Conservation (phyloP, 2,329 filamentous ascomycete species). For the Hypoxylon sp. region DNA sequence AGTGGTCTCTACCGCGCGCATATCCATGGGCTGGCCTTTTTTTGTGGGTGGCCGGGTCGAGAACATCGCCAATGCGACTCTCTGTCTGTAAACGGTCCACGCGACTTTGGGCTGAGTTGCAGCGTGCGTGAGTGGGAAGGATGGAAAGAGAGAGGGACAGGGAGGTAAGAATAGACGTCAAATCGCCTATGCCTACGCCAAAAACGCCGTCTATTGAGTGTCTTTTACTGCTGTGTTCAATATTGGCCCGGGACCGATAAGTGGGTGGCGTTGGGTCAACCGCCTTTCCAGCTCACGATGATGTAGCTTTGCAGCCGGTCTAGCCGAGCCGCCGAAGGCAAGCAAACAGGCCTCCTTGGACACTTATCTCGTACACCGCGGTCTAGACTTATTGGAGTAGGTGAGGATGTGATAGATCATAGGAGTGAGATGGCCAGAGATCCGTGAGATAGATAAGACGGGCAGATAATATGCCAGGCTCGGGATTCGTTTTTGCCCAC, state of each 20-base stretch:
- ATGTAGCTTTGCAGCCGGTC: slow-evolving; percentile 10
- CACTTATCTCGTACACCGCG: neutral
- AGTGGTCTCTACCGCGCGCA: neutral
- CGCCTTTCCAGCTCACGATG: slow-evolving; percentile 7
- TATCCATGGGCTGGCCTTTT: neutral
- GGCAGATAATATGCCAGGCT: slow-evolving; percentile 6
- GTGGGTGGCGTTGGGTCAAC: slow-evolving; percentile 1
- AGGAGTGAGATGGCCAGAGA: slow-evolving; percentile 1
- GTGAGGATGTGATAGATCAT: slow-evolving; percentile 1
- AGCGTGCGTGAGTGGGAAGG: neutral
- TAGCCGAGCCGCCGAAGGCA: neutral
- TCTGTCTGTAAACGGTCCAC: slow-evolving; percentile 1
- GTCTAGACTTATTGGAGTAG: neutral
- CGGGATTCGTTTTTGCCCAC: neutral
- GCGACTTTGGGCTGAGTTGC: neutral
- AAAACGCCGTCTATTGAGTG: slow-evolving; percentile 2
- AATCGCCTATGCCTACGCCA: neutral
- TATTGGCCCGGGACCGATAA: slow-evolving; percentile 4
- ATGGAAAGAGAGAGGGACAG: neutral
- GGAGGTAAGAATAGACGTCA: neutral
- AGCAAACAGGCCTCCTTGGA: neutral
- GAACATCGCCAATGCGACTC: slow-evolving; percentile 26
- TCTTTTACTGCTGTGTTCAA: slow-evolving; percentile 12
- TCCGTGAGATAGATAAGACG: slow-evolving; percentile 1
- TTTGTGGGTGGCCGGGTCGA: slow-evolving; percentile 28